Evolutionary conservation across 345 rosid genomes (phyloP).

Genomic region (Gossypium longicalyx): DNA sequence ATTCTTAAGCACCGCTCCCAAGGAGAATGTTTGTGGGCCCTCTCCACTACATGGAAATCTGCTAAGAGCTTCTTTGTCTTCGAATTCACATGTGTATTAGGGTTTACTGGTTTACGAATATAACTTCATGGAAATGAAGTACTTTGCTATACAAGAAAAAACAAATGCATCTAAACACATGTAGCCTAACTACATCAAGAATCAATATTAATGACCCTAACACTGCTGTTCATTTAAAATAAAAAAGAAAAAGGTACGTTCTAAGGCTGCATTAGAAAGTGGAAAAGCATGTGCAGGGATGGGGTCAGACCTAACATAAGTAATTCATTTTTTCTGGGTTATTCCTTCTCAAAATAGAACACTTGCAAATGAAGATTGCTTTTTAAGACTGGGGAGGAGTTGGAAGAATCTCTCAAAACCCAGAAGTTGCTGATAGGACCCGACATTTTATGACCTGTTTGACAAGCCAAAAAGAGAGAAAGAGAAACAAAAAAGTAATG

Average conservation of each 20-base stretch:
- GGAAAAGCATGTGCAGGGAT: conserved; percentile 6
- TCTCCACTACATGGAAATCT: neutral
- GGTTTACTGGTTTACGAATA: neutral
- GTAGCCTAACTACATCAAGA: neutral
- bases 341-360: neutral
- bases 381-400: neutral
- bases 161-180: neutral
- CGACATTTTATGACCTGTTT: conserved; percentile 18
- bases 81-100: neutral
- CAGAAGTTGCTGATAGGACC: conserved; percentile 21
- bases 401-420: conserved; percentile 11
- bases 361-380: neutral
- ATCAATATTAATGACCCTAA: neutral
- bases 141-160: neutral
- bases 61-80: neutral
- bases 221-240: neutral
- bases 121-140: neutral
- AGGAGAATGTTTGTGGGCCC: conserved; percentile 36
- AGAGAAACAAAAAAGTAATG: neutral
- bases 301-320: neutral
- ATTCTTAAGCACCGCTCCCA: conserved; percentile 2
- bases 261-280: neutral
- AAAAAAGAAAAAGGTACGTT: neutral
- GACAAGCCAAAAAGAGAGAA: neutral
- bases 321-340: neutral